phyloP scores from a whole-genome alignment of 495 filamentous ascomycete genomes.

The Aspergillus affinis region DNA sequence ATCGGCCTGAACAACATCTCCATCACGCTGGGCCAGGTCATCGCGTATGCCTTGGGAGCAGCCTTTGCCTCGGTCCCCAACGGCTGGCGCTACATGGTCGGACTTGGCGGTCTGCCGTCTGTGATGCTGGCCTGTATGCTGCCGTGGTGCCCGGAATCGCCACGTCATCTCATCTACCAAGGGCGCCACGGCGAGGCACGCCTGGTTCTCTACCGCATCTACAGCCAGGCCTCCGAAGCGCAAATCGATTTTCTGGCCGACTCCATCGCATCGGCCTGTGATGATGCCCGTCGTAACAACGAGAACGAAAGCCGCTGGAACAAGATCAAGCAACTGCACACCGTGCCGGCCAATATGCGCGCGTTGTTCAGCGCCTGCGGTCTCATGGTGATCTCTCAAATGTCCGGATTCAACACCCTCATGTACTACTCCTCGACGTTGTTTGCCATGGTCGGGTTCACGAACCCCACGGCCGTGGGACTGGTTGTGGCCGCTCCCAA shows the following conservation, averaged over 20 bases:
- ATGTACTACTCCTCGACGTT: conserved; percentile 56
- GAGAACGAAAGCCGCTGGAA: conserved; percentile 32
- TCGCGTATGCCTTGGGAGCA: conserved; percentile 53
- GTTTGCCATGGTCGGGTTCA: conserved; percentile 53
- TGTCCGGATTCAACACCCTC: conserved; percentile 50
- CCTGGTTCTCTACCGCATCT: conserved; percentile 38
- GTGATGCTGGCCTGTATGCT: conserved; percentile 43
- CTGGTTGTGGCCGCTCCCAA: conserved; percentile 53
- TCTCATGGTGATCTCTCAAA: conserved; percentile 48
- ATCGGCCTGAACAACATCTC: conserved; percentile 58
- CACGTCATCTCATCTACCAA: conserved; percentile 51
- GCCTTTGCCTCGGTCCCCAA: conserved; percentile 47
- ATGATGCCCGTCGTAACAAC: conserved; percentile 37
- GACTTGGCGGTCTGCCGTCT: conserved; percentile 50
- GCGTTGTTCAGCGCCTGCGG: conserved; percentile 52
- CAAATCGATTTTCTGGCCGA: conserved; percentile 41
- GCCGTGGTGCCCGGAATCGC: conserved; percentile 53
- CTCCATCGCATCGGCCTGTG: conserved; percentile 35
- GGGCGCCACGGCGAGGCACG: conserved; percentile 40
- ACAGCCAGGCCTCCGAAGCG: conserved; percentile 31
- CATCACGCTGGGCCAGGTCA: conserved; percentile 54
- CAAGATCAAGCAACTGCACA: conserved; percentile 48
- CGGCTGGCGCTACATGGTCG: conserved; percentile 56
- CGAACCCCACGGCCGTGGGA: conserved; percentile 51
- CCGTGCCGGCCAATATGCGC: conserved; percentile 46